Evolutionary conservation across 75 land plant species (phyloP), one percentile per base, ranked within the genome.

Genomic region (Pinus albicaulis): DNA sequence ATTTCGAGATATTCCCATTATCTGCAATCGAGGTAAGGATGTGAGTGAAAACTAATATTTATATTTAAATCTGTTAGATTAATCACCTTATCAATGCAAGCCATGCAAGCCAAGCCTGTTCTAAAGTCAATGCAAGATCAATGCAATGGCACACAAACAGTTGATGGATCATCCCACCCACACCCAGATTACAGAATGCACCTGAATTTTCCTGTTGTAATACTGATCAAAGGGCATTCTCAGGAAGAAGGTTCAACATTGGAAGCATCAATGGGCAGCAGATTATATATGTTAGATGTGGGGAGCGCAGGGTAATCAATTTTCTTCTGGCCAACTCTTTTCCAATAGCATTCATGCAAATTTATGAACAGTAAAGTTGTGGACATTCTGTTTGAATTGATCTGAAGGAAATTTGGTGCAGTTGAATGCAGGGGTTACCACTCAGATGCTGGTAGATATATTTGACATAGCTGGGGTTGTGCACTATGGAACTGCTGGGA

Each of bases 401-500:
- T 20, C 65, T 73, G 65, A 48, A 25, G 17, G 17, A 52, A 56
- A 24, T 25, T 25, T 11, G 31, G 20, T 55, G 14, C 56, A 91
- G 93, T 22, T 89, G 73, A 91, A 91, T 82, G 91, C 93, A 82
- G 93, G 87, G 10, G 73, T 86, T 15, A 89, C 89, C 10, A 83
- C 88, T 20, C 91, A 91, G 71, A 75, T 74, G 55, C 82, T 91
- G 41, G 28, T 91, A 17, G 85, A 89, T 41, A 12, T 68, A 13
- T 91, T 91, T 56, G 82, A 84, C 44, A 41, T 91, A 19, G 10
- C 34, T n/a, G 88, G 85, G 34, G 76, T 91, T n/a, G 84, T 91
- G 28, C 93, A 86, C 60, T 86, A 86, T 79, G 93, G 93, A 28
- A 91, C 80, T 61, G 93, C 93, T 44, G 93, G 93, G 38, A 91